Percentiles rank a stretch among this genome's conserved stretches.
Conservation (phyloP, 2,329 filamentous ascomycete genomes). For the Acarospora socialis region DNA sequence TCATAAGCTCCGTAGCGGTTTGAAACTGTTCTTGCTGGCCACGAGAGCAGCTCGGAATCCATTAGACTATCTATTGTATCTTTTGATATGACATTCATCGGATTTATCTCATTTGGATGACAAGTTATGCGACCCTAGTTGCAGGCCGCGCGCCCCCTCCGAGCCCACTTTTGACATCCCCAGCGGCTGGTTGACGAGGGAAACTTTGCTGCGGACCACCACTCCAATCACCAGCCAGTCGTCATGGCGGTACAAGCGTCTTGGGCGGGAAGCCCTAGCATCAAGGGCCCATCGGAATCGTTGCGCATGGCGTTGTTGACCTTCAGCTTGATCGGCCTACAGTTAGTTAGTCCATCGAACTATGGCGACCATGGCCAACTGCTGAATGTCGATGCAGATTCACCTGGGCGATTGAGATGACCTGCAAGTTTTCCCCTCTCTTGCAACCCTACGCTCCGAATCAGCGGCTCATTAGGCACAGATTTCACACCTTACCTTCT, state of each 20-base stretch:
- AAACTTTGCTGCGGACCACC: no score
- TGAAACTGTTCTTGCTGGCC: no score
- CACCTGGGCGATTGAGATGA: conserved; percentile 8
- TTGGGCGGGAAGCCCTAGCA: not conserved
- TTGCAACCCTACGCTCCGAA: not conserved
- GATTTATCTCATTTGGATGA: no score
- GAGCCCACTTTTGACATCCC: no score
- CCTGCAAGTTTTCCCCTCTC: not conserved
- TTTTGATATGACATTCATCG: no score
- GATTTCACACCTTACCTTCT: conserved; percentile 8
- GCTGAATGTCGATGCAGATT: conserved; percentile 1
- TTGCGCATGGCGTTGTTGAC: conserved; percentile 7
- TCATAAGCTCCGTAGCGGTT: no score
- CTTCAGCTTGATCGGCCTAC: conserved; percentile 4
- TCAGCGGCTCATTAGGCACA: not conserved
- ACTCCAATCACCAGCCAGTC: no score
- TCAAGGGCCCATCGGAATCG: conserved; percentile 4
- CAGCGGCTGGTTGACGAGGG: no score
- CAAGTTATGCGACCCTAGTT: no score
- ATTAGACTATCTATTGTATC: no score
- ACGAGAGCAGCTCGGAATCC: no score
- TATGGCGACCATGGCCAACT: not conserved
- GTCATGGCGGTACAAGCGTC: not conserved
- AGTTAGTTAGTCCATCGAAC: not conserved
- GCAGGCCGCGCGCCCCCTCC: no score